Evolutionary conservation across 441 rosid genomes (phyloP), one percentile per base, ranked within the genome.

Genomic region (Populus tomentosa): DNA sequence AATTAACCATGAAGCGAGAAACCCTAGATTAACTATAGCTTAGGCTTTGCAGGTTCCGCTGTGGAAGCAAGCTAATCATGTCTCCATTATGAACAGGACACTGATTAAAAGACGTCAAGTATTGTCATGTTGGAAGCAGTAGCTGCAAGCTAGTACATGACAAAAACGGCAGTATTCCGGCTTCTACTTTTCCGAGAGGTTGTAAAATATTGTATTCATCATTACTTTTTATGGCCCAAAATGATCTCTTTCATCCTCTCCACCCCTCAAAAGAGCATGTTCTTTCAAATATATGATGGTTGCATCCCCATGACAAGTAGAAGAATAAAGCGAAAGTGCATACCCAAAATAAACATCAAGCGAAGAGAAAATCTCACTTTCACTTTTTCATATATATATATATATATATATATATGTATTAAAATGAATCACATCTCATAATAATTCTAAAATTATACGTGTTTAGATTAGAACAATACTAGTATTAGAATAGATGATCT

Each of bases 141-240:
- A 36, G 38, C 38, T 36, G 65, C 18, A 53, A 72, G 70, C 18
- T 67, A 72, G 67, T 66, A 75, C 36, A 75, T 75, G 83, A 79
- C 85, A 79, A 79, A 73, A 65, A 28, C n/a, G 68, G 68, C 71
- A 70, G 56, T 24, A 28, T 32, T 11, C 64, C 63, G 75, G 62
- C 33, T 38, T 53, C 9, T 40, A 7, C 53, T 38, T 23, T 33
- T 30, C 67, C 10, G 0, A 14, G 21, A 33, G 23, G 33, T 71
- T 20, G 68, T 77, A 74, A 46, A 65, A 68, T 70, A 75, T 38
- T 76, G 75, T 59, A 65, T 53, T 67, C n/a, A 72, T 75, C 71
- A 78, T 83, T 53, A 62, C 69, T 67, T 42, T 38, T 46, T 46
- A 40, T 73, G 79, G 70, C 76, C 79, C 78, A 70, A 11, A 70